These are phyloP conservation scores for Lophium mytilinum DNA, from an alignment of 495 filamentous ascomycete genomes.

Conservation along the genomic window DNA sequence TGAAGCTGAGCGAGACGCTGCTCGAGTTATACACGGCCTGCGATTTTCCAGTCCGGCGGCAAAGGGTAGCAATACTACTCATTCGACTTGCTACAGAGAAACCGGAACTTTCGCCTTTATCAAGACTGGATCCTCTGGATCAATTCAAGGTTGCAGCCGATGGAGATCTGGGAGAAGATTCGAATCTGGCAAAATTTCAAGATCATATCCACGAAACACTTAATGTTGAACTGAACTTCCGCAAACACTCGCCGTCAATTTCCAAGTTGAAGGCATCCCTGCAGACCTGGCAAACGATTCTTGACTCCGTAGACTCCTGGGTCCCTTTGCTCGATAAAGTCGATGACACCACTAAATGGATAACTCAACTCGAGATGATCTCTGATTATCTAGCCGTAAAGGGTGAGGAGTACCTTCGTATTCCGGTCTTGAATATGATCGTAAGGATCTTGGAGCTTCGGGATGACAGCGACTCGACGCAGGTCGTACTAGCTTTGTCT, in stretches of 20 bases:
- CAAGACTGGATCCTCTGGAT: neutral
- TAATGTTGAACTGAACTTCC: conserved; percentile 46
- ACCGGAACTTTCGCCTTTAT: neutral
- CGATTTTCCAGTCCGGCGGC: conserved; percentile 28
- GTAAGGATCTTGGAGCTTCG: conserved; percentile 50
- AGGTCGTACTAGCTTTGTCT: conserved; percentile 48
- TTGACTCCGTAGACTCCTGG: conserved; percentile 42
- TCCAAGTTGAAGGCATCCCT: conserved; percentile 43
- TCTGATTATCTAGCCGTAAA: conserved; percentile 72
- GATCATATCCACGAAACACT: conserved; percentile 53
- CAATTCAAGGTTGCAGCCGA: neutral
- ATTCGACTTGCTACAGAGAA: conserved; percentile 17
- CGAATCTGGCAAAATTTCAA: conserved; percentile 43
- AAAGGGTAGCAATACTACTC: conserved; percentile 16
- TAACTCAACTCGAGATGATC: conserved; percentile 58
- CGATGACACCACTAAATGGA: conserved; percentile 51
- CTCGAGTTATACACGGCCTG: conserved; percentile 21
- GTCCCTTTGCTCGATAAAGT: conserved; percentile 47
- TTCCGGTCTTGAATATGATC: conserved; percentile 42
- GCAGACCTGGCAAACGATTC: conserved; percentile 44
- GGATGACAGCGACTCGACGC: conserved; percentile 25
- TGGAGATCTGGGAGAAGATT: conserved; percentile 42
- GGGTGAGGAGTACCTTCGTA: conserved; percentile 43
- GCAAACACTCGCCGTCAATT: conserved; percentile 40
- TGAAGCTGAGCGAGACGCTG: conserved; percentile 28